Conservation (phyloP, 495 filamentous ascomycete species). For the Achaetomiella virescens region DNA sequence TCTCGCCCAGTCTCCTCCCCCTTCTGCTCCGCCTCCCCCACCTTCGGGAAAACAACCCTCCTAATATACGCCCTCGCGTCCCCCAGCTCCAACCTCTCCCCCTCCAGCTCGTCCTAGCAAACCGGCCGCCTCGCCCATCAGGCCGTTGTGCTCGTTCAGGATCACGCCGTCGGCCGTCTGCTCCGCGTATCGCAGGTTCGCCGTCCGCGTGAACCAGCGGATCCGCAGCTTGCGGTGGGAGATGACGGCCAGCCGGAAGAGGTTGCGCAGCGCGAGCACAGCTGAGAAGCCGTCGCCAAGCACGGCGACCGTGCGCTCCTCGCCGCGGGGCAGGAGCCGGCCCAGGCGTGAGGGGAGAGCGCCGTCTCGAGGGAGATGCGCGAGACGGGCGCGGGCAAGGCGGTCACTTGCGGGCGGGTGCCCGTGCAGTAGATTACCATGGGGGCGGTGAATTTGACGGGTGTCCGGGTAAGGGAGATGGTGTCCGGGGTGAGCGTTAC, state of each 20-base stretch:
- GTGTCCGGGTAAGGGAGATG: neutral
- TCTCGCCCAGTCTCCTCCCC: neutral
- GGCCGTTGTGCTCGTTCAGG: conserved; percentile 29
- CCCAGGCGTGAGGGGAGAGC: conserved; percentile 7
- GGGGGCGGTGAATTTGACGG: neutral
- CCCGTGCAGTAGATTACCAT: conserved; percentile 23
- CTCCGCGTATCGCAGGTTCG: conserved; percentile 17
- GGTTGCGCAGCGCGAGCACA: conserved; percentile 38
- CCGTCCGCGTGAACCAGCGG: conserved; percentile 19
- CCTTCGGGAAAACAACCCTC: neutral
- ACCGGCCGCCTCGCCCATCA: conserved; percentile 23
- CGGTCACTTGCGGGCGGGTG: neutral
- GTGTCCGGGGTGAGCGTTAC: neutral
- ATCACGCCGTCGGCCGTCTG: conserved; percentile 16
- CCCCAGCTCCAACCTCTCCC: conserved; percentile 33
- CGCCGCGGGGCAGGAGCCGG: neutral
- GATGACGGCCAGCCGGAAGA: conserved; percentile 41
- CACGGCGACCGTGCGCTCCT: conserved; percentile 14
- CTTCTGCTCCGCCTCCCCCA: neutral
- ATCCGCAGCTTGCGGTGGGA: conserved; percentile 38
- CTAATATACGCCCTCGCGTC: conserved; percentile 47
- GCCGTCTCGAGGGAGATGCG: conserved; percentile 10
- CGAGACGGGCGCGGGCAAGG: neutral
- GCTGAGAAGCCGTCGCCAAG: conserved; percentile 24
- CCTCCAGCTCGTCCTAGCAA: conserved; percentile 24